A percentile compares a stretch with the other conserved stretches of the same genome.
Conservation (phyloP, 441 rosid species). For the Adansonia rubrostipa region DNA sequence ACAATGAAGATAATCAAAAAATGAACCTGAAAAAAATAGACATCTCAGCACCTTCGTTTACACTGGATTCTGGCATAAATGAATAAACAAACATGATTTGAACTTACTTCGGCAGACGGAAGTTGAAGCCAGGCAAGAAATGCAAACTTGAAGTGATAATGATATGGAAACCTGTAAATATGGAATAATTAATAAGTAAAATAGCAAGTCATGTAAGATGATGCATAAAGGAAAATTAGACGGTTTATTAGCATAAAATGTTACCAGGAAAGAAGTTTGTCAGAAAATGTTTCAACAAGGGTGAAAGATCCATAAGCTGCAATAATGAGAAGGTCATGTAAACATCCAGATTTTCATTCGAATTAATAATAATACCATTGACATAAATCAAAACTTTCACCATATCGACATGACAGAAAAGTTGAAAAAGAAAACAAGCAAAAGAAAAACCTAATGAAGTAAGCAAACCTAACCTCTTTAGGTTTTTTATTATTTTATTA, state of each 20-base stretch:
- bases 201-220: background rate
- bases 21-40: background rate
- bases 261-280: slow-evolving; percentile 55
- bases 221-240: background rate
- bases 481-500: background rate
- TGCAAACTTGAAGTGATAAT: slow-evolving; percentile 62
- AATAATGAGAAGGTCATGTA: slow-evolving; percentile 16
- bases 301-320: slow-evolving; percentile 68
- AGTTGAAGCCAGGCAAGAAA: slow-evolving; percentile 67
- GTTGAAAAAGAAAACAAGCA: background rate
- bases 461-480: background rate
- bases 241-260: slow-evolving; percentile 15
- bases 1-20: background rate
- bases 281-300: slow-evolving; percentile 56
- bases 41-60: background rate
- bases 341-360: slow-evolving; percentile 11
- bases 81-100: background rate
- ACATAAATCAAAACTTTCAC: background rate
- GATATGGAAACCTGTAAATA: slow-evolving; percentile 54
- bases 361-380: background rate
- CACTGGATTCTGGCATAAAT: background rate
- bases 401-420: background rate
- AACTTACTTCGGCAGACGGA: slow-evolving; percentile 44
- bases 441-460: background rate
- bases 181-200: background rate